A percentile compares a stretch with the other conserved stretches of the same genome.
phyloP scores from a whole-genome alignment of 2,329 filamentous ascomycete genomes.

The Calonectria hongkongensis region DNA sequence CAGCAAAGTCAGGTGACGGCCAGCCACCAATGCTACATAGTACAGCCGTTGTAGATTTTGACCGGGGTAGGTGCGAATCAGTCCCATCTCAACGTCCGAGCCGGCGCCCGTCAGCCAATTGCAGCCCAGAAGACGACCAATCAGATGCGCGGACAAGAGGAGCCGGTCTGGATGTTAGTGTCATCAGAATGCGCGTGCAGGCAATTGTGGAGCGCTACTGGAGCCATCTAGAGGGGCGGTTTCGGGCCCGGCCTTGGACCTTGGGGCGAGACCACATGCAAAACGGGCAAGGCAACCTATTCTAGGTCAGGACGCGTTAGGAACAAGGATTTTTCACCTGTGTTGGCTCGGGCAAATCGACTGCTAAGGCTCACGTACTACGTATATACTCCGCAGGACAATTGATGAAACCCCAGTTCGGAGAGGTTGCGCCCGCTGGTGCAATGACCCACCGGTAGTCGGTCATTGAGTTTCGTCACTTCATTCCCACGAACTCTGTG shows the following conservation, averaged over 20 bases:
- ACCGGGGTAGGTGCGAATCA: slow-evolving; percentile 17
- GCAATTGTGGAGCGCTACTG: slow-evolving; percentile 35
- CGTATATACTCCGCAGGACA: slow-evolving; percentile 32
- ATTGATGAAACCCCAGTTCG: slow-evolving; percentile 41
- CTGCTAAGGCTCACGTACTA: slow-evolving; percentile 20
- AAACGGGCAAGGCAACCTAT: slow-evolving; percentile 34
- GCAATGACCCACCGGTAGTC: slow-evolving; percentile 51
- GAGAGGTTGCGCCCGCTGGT: slow-evolving; percentile 48
- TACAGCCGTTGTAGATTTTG: slow-evolving; percentile 25
- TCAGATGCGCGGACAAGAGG: slow-evolving; percentile 4
- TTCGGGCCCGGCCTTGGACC: slow-evolving; percentile 26
- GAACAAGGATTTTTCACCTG: slow-evolving; percentile 24
- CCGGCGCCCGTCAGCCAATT: slow-evolving; percentile 26
- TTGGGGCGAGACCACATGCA: slow-evolving; percentile 35
- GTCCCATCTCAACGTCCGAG: slow-evolving; percentile 24
- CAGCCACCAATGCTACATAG: slow-evolving; percentile 23
- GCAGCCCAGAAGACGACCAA: slow-evolving; percentile 14
- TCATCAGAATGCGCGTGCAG: slow-evolving; percentile 36
- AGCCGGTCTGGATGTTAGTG: slow-evolving; percentile 31
- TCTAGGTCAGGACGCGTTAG: slow-evolving; percentile 9
- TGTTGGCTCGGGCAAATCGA: slow-evolving; percentile 28
- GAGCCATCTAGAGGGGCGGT: slow-evolving; percentile 37
- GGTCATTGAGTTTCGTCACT: slow-evolving; percentile 54
- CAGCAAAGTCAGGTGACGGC: slow-evolving; percentile 38
- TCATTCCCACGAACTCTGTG: slow-evolving; percentile 51